Evolutionary conservation across 169 alveolate genomes (phyloP).

Genomic region (Eimeria nieschulzi): DNA sequence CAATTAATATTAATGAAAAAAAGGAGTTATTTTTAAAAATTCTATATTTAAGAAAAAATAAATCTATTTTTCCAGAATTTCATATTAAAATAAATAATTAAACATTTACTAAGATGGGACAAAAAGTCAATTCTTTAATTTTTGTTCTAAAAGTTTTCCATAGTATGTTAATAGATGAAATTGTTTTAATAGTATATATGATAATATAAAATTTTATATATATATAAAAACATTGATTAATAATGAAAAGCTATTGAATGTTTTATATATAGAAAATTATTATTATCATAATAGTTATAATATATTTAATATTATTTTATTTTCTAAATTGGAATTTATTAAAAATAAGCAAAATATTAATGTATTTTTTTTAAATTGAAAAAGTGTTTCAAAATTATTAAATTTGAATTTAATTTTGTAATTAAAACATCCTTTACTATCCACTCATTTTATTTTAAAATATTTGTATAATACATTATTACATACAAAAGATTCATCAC

Average conservation of each 20-base stretch:
- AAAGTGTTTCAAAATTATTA: background rate
- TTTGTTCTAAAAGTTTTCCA: conserved; percentile 72
- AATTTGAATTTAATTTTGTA: conserved; percentile 55
- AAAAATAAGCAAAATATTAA: conserved; percentile 3
- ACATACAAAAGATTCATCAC: background rate
- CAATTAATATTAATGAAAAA: conserved; percentile 21
- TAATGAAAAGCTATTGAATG: conserved; percentile 1
- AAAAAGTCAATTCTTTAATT: conserved; percentile 72
- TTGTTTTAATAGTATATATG: conserved; percentile 40
- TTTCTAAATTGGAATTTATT: conserved; percentile 32
- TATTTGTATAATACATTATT: conserved; percentile 9
- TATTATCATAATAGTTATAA: conserved; percentile 37
- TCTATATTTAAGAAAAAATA: conserved; percentile 8
- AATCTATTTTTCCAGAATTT: background rate
- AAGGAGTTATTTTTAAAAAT: background rate
- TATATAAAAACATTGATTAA: conserved; percentile 49
- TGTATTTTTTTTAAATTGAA: conserved; percentile 2
- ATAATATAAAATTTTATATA: conserved; percentile 12
- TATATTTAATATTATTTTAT: conserved; percentile 61
- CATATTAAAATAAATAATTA: background rate
- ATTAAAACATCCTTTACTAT: conserved; percentile 36
- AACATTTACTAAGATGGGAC: conserved; percentile 47
- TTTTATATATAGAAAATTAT: conserved; percentile 60
- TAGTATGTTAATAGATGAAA: conserved; percentile 52
- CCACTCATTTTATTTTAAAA: conserved; percentile 38